Base-by-base conservation (phyloP, 805 yeast species). In the Candida namnaoensis region DNA sequence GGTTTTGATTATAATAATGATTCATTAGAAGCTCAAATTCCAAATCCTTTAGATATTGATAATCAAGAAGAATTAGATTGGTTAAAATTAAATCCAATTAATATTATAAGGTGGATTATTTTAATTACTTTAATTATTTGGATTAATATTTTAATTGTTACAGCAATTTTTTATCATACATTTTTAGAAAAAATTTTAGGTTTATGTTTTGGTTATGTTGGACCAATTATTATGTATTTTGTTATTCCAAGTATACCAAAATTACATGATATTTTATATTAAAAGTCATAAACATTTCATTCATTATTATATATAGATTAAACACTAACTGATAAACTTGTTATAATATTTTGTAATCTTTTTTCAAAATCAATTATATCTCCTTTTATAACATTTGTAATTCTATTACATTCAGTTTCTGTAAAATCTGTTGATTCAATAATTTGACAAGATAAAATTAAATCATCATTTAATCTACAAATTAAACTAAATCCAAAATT, bases 131-230 rank as follows among this genome's bases (percentile, higher is more conserved):
- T 68, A 14, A n/a, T 41, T 3, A 44, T 58, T 3, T 87, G 91
- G 81, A 78, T 82, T 78, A 38, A 47, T 14, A 41, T 66, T 34
- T 65, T 88, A 30, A 61, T 81, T 15, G 76, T 87, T 69, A 91
- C 98, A 1, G 74, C 88, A 38, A 65, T 82, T 12, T 85, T 86
- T 58, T 91, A 88, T 68, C 98, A 91, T 61, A 78, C 93, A 1
- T 54, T 82, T 10, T 41, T 62, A 2, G 98, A 91, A 56, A 88
- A 88, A 54, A 43, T 84, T 1, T 65, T 76, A 25, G 96, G 96
- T 1, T 63, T 84, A 37, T 9, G 68, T 2, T 73, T 82, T 66
- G 88, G 93, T 3, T 76, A 72, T 57, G 39, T 69, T 8, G 77
- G 77, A 24, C 70, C 76, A 10, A 15, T 57, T 2, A 51, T 68